Percentiles rank a stretch among this genome's conserved stretches.
These are phyloP conservation scores for Exophiala alcalophila DNA, from an alignment of 2,329 filamentous ascomycete genomes.

Conservation along the genomic window DNA sequence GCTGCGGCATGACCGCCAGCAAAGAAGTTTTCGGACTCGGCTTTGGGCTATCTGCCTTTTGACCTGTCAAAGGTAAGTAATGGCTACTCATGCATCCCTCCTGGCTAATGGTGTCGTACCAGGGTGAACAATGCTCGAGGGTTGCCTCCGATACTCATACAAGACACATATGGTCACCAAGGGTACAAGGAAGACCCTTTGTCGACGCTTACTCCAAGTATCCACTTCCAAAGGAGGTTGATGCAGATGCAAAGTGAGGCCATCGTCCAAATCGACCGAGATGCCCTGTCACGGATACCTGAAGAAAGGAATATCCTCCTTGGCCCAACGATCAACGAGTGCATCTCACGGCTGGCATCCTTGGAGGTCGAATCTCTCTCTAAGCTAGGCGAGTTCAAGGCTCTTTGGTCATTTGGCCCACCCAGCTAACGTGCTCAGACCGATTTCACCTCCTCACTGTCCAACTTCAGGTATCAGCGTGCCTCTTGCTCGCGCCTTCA, in stretches of 20 bases:
- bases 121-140: conserved; percentile 17
- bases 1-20: conserved; percentile 7
- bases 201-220: neutral
- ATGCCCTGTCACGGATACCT: conserved; percentile 15
- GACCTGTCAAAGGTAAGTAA: conserved; percentile 18
- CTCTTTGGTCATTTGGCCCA: neutral
- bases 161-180: conserved; percentile 17
- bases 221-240: conserved; percentile 16
- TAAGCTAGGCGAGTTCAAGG: conserved; percentile 4
- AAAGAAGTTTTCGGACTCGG: conserved; percentile 11
- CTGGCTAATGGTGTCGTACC: neutral
- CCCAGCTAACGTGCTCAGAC: conserved; percentile 3
- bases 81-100: neutral
- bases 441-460: conserved; percentile 4
- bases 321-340: conserved; percentile 5
- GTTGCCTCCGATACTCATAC: conserved; percentile 11
- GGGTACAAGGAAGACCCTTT: conserved; percentile 14
- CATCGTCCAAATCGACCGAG: conserved; percentile 12
- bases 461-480: conserved; percentile 12
- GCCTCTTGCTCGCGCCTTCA: conserved; percentile 10
- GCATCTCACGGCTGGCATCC: conserved; percentile 3
- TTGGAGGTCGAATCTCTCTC: conserved; percentile 9
- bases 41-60: conserved; percentile 19
- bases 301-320: conserved; percentile 16
- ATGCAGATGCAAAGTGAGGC: conserved; percentile 15